A percentile compares a stretch with the other conserved stretches of the same genome.
Conservation (phyloP, 495 filamentous ascomycete species). For the Pseudevernia furfuracea region DNA sequence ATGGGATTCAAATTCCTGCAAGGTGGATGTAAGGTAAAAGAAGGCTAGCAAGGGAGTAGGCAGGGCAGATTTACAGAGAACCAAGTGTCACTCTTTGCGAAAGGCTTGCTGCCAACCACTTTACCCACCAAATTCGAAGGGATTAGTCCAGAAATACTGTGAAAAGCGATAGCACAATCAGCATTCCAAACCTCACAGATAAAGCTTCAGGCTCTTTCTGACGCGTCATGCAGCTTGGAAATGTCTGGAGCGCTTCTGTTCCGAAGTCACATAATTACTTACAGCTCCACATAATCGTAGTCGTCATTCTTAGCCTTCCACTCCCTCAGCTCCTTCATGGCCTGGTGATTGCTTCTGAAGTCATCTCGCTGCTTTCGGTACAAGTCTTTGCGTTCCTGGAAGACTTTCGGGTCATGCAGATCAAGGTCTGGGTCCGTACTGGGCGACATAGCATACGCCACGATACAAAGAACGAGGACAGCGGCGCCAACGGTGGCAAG, state of each 20-base stretch:
- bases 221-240: not conserved
- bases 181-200: not conserved
- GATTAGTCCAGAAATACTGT: conserved; percentile 17
- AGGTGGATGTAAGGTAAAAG: not conserved
- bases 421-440: not conserved
- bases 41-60: not conserved
- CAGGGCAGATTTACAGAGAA: conserved; percentile 21
- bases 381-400: conserved; percentile 15
- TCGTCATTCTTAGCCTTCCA: conserved; percentile 19
- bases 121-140: conserved; percentile 16
- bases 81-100: conserved; percentile 22
- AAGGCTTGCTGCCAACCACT: not conserved
- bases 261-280: not conserved
- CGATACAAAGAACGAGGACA: conserved; percentile 1
- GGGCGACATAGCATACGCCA: conserved; percentile 5
- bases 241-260: not conserved
- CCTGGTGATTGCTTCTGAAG: conserved; percentile 15
- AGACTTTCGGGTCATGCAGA: not conserved
- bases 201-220: not conserved
- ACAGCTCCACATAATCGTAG: conserved; percentile 22
- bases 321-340: conserved; percentile 17
- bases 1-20: conserved; percentile 24
- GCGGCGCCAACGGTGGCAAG: conserved; percentile 10
- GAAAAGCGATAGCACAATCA: not conserved
- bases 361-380: conserved; percentile 22